Base-by-base conservation (phyloP, 106 monocot species). In the Triglochin maritima region DNA sequence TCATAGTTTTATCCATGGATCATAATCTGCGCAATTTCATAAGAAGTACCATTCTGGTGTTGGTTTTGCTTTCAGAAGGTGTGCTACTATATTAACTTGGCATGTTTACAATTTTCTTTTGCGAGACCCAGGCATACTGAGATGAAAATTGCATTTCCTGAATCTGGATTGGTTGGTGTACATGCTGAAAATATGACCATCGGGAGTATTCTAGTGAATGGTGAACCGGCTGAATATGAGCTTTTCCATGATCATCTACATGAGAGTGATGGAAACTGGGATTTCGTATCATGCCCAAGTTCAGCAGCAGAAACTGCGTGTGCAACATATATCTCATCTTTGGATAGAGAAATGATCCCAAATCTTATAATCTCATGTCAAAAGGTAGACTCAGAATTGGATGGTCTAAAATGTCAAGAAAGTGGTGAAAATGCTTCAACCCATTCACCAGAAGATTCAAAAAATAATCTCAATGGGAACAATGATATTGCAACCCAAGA, bases 281-380 rank as follows among this genome's bases (percentile, higher is more conserved):
- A 61, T 77, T 86, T 86, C 13, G 84, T 92, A 4, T 79, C 88
- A 59, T 92, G 86, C 71, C 75, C 64, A 52, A 71, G 73, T 56
- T 77, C 86, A 66, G 98, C 98, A 71, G 88, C 98, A 63, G 88
- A 88, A 75, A 75, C 72, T 72, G 92, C 92, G 44, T 88, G 80
- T 56, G 68, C 80, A 66, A 57, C 48, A 44, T 98, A 98, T 63
- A 60, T 79, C 4, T 86, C 82, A 49, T 86, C 78, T 71, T 80
- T 98, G 7, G 80, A 79, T 50, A 84, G 72, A 71, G 98, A 98
- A 76, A 72, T 75, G 58, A 53, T 65, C 47, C 92, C 98, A n/a
- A 98, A 92, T 81, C 71, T 98, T n/a, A 63, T 92, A 6, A 84
- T 98, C 67, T 60, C 82, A 52, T 92, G 80, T 62, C 44, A 68